Percentiles rank a stretch among this genome's conserved stretches.
Evolutionary conservation across 306 rosid species (phyloP).

Genomic region (Dryas drummondii): DNA sequence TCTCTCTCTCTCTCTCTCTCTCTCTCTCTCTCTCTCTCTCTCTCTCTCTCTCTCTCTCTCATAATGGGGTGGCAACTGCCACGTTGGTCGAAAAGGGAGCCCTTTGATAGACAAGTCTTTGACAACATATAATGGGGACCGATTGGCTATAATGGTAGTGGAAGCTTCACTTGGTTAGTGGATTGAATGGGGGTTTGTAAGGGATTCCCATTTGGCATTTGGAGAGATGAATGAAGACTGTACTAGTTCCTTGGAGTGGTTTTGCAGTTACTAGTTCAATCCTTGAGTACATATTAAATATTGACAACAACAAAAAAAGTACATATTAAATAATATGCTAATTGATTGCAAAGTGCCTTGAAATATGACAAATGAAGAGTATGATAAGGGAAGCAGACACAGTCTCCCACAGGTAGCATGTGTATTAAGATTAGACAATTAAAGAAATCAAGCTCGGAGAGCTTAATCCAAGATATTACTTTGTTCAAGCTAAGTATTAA

Average conservation of each 20-base stretch:
- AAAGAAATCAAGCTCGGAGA: conserved; percentile 27
- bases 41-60: conserved; percentile 13
- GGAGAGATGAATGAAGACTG: conserved; percentile 25
- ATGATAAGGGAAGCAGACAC: conserved; percentile 42
- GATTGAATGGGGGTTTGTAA: conserved; percentile 16
- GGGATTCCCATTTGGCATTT: conserved; percentile 25
- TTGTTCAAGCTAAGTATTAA: conserved; percentile 25
- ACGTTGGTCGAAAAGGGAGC: conserved; percentile 16
- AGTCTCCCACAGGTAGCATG: conserved; percentile 67
- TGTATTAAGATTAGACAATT: conserved; percentile 46
- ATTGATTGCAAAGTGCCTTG: conserved; percentile 33
- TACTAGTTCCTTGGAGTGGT: conserved; percentile 1
- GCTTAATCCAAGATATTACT: conserved; percentile 41
- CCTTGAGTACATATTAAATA: conserved; percentile 9
- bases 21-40: not conserved
- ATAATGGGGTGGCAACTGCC: conserved; percentile 19
- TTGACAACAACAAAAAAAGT: not conserved
- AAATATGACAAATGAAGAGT: conserved; percentile 39
- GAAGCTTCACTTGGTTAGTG: conserved; percentile 46
- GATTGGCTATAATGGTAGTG: conserved; percentile 34
- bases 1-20: not conserved
- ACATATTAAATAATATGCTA: conserved; percentile 19
- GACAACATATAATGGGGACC: conserved; percentile 30
- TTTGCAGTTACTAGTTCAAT: conserved; percentile 27
- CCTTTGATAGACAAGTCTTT: conserved; percentile 33